Percentiles rank a stretch among this genome's conserved stretches.
phyloP scores from a whole-genome alignment of 140 eudicot genomes.

The Stevia rebaudiana region DNA sequence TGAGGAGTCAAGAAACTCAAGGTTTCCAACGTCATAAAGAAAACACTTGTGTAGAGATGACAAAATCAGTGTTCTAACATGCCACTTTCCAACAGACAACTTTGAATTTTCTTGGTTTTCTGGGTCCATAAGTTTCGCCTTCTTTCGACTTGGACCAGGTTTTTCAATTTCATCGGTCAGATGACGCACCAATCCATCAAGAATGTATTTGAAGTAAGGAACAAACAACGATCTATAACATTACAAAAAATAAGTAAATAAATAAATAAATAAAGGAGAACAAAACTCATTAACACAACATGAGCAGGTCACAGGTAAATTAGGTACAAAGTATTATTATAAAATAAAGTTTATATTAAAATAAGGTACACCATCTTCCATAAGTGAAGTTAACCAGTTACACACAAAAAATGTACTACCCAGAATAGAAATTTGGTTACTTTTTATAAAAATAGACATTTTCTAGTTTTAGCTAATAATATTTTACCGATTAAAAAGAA shows the following conservation, averaged over 20 bases:
- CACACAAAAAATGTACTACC: neutral
- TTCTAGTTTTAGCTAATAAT: neutral
- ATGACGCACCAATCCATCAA: conserved; percentile 64
- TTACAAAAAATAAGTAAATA: neutral
- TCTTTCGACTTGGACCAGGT: conserved; percentile 43
- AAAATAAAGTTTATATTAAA: neutral
- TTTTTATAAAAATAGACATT: neutral
- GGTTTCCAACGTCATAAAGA: conserved; percentile 66
- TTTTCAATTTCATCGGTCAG: conserved; percentile 49
- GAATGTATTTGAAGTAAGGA: conserved; percentile 86
- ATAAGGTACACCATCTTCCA: too few relatives aligned
- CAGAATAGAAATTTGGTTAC: neutral
- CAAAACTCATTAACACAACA: neutral
- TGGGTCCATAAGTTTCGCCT: conserved; percentile 52
- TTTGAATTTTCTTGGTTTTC: conserved; percentile 25
- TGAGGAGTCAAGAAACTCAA: conserved; percentile 65
- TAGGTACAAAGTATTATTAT: neutral
- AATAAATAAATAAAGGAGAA: neutral
- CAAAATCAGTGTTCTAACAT: conserved; percentile 56
- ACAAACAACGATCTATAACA: conserved; percentile 66
- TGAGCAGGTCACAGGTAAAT: neutral
- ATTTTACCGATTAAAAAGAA: neutral
- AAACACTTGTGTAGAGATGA: conserved; percentile 81
- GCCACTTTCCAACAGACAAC: conserved; percentile 55
- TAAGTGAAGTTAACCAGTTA: neutral